A percentile compares a stretch with the other conserved stretches of the same genome.
Conservation (phyloP, 2,329 filamentous ascomycete genomes). For the Penicillium griseofulvum region DNA sequence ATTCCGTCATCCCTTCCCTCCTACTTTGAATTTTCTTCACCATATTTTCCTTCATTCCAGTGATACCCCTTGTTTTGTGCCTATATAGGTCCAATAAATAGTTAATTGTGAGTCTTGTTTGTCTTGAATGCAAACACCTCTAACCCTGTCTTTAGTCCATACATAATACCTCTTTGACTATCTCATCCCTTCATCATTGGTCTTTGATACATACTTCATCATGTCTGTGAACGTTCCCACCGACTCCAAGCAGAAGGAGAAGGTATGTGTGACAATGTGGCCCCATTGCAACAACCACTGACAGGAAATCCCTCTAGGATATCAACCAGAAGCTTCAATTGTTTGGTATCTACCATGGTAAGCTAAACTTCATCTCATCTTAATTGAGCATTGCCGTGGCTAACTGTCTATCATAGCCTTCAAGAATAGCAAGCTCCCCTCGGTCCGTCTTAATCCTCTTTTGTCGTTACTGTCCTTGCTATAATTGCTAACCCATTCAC, state of each 20-base stretch:
- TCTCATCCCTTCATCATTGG: neutral
- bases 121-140: conserved; percentile 10
- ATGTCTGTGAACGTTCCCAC: conserved; percentile 68
- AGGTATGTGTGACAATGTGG: conserved; percentile 39
- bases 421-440: conserved; percentile 83
- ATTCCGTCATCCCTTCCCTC: conserved; percentile 11
- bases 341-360: conserved; percentile 78
- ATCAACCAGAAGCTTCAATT: conserved; percentile 93
- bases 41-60: conserved; percentile 24
- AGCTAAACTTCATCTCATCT: conserved; percentile 7
- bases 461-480: neutral
- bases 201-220: conserved; percentile 13
- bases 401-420: conserved; percentile 59
- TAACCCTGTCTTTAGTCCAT: conserved; percentile 9
- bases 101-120: conserved; percentile 19
- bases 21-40: neutral
- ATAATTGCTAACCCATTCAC: conserved; percentile 7
- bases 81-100: conserved; percentile 12
- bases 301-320: conserved; percentile 46
- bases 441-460: conserved; percentile 54
- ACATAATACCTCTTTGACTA: conserved; percentile 10
- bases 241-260: conserved; percentile 73
- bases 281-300: conserved; percentile 1
- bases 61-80: conserved; percentile 24
- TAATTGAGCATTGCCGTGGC: neutral